These are phyloP conservation scores for Aureobasidium sp. DNA, from an alignment of 2,329 filamentous ascomycete species.

Conservation along the genomic window DNA sequence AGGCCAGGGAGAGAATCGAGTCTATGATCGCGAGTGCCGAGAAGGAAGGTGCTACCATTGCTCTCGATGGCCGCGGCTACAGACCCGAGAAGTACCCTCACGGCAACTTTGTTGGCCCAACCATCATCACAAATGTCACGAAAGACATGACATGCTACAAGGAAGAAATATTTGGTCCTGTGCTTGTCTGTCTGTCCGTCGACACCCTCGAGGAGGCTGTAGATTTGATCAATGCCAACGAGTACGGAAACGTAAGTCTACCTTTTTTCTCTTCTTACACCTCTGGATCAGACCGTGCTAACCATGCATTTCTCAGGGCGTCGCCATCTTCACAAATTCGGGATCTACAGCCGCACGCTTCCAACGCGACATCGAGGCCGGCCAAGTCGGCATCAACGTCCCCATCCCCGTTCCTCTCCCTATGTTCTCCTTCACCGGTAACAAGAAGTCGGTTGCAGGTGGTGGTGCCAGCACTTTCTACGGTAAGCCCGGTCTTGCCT, in stretches of 20 bases:
- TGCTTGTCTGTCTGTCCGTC: conserved; percentile 73
- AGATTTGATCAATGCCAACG: conserved; percentile 74
- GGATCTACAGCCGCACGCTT: conserved; percentile 72
- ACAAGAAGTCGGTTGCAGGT: conserved; percentile 83
- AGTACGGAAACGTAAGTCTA: conserved; percentile 63
- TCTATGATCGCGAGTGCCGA: conserved; percentile 68
- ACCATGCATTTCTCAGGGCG: conserved; percentile 40
- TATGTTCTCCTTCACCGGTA: conserved; percentile 60
- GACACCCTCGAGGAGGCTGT: conserved; percentile 74
- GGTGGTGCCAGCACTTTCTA: conserved; percentile 94
- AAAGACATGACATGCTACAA: conserved; percentile 76
- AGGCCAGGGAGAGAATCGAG: conserved; percentile 75
- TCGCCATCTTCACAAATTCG: conserved; percentile 74
- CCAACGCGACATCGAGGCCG: conserved; percentile 74
- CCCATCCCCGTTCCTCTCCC: conserved; percentile 62
- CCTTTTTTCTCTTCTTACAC: too few relatives aligned
- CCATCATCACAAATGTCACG: conserved; percentile 75
- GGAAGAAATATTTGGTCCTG: conserved; percentile 80
- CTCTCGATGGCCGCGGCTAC: conserved; percentile 73
- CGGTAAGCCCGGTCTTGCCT: conserved; percentile 82
- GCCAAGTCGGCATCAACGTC: conserved; percentile 81
- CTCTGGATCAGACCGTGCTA: neutral
- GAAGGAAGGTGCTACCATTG: conserved; percentile 70
- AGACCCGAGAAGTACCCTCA: conserved; percentile 72
- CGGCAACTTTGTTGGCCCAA: conserved; percentile 77